Percentiles rank a stretch among this genome's conserved stretches.
phyloP scores from a whole-genome alignment of 345 rosid genomes.

The Corchorus capsularis region DNA sequence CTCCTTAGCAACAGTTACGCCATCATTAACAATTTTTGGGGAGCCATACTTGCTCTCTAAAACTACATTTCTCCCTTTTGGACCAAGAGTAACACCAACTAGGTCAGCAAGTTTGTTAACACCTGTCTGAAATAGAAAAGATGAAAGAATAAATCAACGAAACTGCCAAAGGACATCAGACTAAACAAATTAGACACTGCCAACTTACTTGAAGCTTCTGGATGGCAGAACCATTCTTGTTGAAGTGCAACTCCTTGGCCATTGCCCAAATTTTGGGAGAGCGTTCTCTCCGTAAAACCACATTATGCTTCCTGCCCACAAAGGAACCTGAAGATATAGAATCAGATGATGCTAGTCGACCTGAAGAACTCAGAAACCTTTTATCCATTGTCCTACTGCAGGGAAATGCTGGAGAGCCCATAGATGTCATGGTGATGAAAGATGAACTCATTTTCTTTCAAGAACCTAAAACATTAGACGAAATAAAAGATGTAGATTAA shows the following conservation, averaged over 20 bases:
- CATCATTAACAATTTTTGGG: constrained; percentile 95
- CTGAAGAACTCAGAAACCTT: constrained; percentile 51
- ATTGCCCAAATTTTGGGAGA: constrained; percentile 57
- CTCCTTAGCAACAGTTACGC: constrained; percentile 97
- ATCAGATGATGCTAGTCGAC: constrained; percentile 62
- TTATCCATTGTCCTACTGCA: constrained; percentile 38
- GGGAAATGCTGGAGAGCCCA: constrained; percentile 2
- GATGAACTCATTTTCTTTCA: constrained; percentile 13
- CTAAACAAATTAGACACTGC: not conserved
- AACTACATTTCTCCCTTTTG: constrained; percentile 94
- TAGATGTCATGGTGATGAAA: not conserved
- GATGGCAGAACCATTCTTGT: constrained; percentile 90
- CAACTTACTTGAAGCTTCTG: constrained; percentile 81
- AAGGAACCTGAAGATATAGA: constrained; percentile 56
- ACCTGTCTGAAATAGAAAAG: constrained; percentile 60
- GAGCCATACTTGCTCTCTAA: constrained; percentile 99
- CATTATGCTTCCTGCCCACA: constrained; percentile 54
- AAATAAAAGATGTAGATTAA: not conserved
- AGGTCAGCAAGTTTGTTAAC: constrained; percentile 98
- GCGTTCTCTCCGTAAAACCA: constrained; percentile 43
- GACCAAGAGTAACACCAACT: constrained; percentile 97
- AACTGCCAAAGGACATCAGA: not conserved
- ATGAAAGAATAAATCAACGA: constrained; percentile 5
- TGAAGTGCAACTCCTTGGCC: constrained; percentile 92
- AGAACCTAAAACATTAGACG: not conserved